Base-by-base conservation (phyloP, 106 monocot species). In the Iris macrosiphon region DNA sequence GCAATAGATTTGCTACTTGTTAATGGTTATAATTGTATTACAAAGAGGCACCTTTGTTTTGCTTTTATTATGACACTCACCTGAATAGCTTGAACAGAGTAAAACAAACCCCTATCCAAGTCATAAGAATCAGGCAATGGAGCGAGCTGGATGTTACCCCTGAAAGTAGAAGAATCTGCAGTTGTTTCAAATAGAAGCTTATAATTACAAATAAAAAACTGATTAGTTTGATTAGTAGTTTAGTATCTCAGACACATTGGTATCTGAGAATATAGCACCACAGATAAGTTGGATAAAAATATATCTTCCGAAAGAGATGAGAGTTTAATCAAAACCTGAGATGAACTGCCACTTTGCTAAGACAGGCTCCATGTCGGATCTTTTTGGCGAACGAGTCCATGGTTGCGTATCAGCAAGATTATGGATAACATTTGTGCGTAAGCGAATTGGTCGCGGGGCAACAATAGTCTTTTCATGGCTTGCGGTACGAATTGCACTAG, bases 1-100 rank as follows among this genome's bases (percentile, higher is more conserved):
- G 41, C 22, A 26, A 18, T 41, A 23, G 11, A 17, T 55, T 26
- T 23, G 4, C 10, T 40, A 3, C 33, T 12, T 55, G 38, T 11
- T 35, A 35, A 35, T 18, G 17, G 31, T n/a, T n/a, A n/a, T n/a
- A 6, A 21, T 7, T 8, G 31, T 17, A 40, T 32, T 57, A 39
- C 17, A 19, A 10, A 50, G 40, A 55, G 4, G 10, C 43, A 8
- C 15, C 11, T 43, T 44, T 13, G 16, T n/a, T 13, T 15, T 52
- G 0, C n/a, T 40, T 54, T 6, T 55, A 20, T 11, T 18, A 40
- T 35, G 4, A 54, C 12, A 63, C 49, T 31, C 42, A 80, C 96
- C 82, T 96, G 96, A 70, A 89, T 90, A 66, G 86, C 96, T 78
- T 96, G 96, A 50, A 96, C 89, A 29, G 96, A 76, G 57, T 90